These are phyloP conservation scores for Sordaria brevicollis DNA, from an alignment of 495 filamentous ascomycete species.

Conservation along the genomic window DNA sequence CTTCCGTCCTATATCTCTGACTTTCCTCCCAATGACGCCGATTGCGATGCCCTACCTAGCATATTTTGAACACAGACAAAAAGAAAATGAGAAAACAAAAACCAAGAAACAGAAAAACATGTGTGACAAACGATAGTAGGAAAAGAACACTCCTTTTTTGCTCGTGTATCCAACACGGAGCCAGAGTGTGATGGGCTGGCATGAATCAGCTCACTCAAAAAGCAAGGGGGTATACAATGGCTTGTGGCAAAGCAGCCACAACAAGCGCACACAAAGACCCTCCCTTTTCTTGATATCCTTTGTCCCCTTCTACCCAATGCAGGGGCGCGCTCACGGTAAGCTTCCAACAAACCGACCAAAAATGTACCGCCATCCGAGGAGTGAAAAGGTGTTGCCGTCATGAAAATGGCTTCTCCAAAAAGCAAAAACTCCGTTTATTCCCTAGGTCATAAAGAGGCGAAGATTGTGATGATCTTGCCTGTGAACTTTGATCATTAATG, in stretches of 20 bases:
- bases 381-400: background rate
- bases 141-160: background rate
- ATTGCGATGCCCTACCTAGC: background rate
- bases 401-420: background rate
- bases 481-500: conserved; percentile 10
- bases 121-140: background rate
- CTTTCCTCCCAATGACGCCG: background rate
- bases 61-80: background rate
- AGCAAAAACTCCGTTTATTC: conserved; percentile 1
- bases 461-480: background rate
- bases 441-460: conserved; percentile 2
- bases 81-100: background rate
- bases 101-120: background rate
- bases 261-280: background rate
- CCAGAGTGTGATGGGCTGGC: background rate
- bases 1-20: background rate
- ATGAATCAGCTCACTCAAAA: background rate
- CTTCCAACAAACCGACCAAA: background rate
- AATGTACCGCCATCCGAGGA: background rate
- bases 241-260: background rate
- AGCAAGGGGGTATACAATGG: background rate
- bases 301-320: background rate
- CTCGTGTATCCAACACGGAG: background rate
- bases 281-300: background rate
- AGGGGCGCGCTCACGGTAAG: too few relatives aligned